These are phyloP conservation scores for Alternaria ventricosa DNA, from an alignment of 2,329 filamentous ascomycete genomes.

Conservation along the genomic window DNA sequence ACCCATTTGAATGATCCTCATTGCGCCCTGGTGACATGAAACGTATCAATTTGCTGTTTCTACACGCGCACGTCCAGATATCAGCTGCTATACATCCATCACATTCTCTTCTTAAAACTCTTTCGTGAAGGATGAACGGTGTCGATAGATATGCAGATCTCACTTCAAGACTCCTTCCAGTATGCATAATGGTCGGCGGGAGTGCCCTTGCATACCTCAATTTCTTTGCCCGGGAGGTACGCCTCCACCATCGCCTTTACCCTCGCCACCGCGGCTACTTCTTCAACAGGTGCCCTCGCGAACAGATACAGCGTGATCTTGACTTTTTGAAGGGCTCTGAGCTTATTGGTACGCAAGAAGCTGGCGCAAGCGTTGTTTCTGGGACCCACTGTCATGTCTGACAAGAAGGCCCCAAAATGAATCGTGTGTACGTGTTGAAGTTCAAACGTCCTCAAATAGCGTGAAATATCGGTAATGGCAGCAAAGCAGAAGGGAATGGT, in stretches of 20 bases:
- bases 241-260: background rate
- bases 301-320: background rate
- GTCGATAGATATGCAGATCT: background rate
- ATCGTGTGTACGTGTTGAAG: background rate
- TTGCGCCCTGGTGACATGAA: background rate
- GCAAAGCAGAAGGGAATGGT: background rate
- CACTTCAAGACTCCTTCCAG: background rate
- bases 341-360: background rate
- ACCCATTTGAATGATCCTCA: too few species aligned
- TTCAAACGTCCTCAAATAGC: background rate
- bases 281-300: background rate
- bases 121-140: background rate
- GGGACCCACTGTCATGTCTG: background rate
- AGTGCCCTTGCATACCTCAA: background rate
- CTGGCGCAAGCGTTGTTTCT: background rate
- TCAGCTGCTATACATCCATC: background rate
- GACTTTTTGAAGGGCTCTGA: background rate
- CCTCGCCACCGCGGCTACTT: background rate
- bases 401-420: background rate
- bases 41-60: background rate
- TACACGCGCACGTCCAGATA: background rate
- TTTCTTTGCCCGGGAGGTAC: background rate
- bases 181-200: background rate
- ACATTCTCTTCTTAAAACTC: background rate
- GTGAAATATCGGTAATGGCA: background rate